Evolutionary conservation across 495 filamentous ascomycete genomes (phyloP).

Genomic region (Penicillium crystallinum): DNA sequence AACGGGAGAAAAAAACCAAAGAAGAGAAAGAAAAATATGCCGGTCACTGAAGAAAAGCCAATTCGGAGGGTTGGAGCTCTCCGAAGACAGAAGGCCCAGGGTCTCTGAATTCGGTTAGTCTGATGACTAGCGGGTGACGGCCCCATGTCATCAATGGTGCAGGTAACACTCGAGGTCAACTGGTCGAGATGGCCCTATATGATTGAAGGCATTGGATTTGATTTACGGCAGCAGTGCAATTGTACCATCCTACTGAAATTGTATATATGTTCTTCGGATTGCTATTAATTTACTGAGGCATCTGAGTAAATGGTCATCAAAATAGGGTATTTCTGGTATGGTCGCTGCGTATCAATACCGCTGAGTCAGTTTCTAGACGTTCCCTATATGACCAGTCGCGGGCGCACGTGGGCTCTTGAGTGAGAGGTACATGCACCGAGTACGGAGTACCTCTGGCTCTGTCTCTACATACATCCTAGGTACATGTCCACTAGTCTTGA

Average conservation of each 20-base stretch:
- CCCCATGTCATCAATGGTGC: not conserved
- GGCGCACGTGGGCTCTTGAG: constrained; percentile 7
- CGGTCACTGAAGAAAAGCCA: not conserved
- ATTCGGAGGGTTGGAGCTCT: constrained; percentile 13
- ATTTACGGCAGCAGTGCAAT: too few relatives aligned
- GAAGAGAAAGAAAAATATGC: constrained; percentile 7
- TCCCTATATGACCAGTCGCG: constrained; percentile 2
- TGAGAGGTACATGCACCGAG: too few relatives aligned
- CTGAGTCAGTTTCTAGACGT: constrained; percentile 2
- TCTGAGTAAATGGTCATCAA: too few relatives aligned
- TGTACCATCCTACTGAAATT: too few relatives aligned
- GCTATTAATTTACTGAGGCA: too few relatives aligned
- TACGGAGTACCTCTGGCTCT: not conserved
- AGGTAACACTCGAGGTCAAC: not conserved
- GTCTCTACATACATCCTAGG: not conserved
- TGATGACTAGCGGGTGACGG: constrained; percentile 11
- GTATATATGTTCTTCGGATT: too few relatives aligned
- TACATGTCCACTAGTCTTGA: too few relatives aligned
- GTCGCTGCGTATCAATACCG: not conserved
- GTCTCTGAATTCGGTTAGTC: constrained; percentile 7
- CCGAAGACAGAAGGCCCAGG: constrained; percentile 12
- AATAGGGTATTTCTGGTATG: not conserved
- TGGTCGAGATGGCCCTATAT: too few relatives aligned
- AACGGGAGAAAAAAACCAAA: constrained; percentile 3
- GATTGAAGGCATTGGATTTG: too few relatives aligned